A percentile compares a stretch with the other conserved stretches of the same genome.
phyloP scores from a whole-genome alignment of 164 flowering plant genomes.

The Stephania yunnanensis region DNA sequence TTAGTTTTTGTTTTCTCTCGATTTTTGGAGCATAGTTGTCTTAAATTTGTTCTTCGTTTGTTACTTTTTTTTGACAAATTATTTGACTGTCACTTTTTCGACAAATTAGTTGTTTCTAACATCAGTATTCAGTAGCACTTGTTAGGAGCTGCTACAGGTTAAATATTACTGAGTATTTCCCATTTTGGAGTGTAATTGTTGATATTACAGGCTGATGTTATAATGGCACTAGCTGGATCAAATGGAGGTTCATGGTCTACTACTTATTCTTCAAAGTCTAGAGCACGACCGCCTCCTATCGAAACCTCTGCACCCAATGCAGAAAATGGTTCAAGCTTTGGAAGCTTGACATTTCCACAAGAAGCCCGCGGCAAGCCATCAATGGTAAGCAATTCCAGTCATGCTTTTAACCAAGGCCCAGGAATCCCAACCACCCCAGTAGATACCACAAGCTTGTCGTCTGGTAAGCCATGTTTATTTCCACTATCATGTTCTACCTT shows the following conservation, averaged over 20 bases:
- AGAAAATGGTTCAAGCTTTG: conserved; percentile 31
- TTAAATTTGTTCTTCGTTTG: no score
- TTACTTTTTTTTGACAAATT: no score
- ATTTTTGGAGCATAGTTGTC: no score
- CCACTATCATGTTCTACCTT: background rate
- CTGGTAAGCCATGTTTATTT: background rate
- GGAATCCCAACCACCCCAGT: conserved; percentile 26
- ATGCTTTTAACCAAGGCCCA: conserved; percentile 31
- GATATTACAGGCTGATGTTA: conserved; percentile 76
- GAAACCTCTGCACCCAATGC: conserved; percentile 31
- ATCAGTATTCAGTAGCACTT: no score
- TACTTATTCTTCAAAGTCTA: conserved; percentile 46
- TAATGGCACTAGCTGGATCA: conserved; percentile 93
- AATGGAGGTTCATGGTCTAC: conserved; percentile 97
- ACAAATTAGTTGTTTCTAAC: no score
- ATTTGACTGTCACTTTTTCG: no score
- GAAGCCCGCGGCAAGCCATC: conserved; percentile 39
- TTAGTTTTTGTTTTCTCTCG: no score
- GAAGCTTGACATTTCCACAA: conserved; percentile 23
- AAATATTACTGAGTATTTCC: no score
- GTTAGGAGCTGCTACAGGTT: no score
- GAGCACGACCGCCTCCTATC: conserved; percentile 17
- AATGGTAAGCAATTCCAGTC: conserved; percentile 28
- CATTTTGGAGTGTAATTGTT: background rate
- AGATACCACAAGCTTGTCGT: conserved; percentile 10